phyloP scores from a whole-genome alignment of 768 basidiomycete genomes.

The Phlebiopsis flavidoalba region DNA sequence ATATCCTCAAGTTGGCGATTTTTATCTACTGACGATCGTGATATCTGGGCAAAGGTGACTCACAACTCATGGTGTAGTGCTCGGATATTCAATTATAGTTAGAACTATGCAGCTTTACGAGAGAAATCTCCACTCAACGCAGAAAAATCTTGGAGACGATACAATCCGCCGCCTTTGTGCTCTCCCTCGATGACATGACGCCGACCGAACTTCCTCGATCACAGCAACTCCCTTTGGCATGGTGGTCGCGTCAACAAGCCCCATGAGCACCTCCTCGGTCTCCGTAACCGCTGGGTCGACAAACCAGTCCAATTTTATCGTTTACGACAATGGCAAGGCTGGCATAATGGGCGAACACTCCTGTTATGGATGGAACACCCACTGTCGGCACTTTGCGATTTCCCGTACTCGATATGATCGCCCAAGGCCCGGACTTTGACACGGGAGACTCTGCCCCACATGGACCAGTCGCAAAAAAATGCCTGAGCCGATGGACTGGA shows the following conservation, averaged over 20 bases:
- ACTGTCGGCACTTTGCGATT: conserved; percentile 68
- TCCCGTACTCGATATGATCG: conserved; percentile 57
- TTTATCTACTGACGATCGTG: conserved; percentile 74
- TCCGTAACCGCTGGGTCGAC: conserved; percentile 81
- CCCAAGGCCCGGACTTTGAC: conserved; percentile 60
- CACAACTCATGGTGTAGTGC: not conserved
- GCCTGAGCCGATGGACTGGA: conserved; percentile 39
- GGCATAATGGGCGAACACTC: conserved; percentile 94
- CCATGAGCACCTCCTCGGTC: conserved; percentile 35
- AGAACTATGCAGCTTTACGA: conserved; percentile 64
- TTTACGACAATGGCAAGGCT: conserved; percentile 76
- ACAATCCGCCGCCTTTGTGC: conserved; percentile 80
- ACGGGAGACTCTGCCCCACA: conserved; percentile 35
- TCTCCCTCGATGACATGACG: conserved; percentile 67
- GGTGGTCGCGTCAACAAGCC: conserved; percentile 44
- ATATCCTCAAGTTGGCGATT: conserved; percentile 75
- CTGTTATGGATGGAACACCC: conserved; percentile 87
- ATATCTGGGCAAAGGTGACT: conserved; percentile 80
- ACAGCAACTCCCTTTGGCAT: conserved; percentile 78
- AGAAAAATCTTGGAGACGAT: conserved; percentile 60
- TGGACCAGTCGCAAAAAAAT: not conserved
- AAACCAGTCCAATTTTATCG: conserved; percentile 85
- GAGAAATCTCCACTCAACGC: conserved; percentile 53
- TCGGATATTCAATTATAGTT: not conserved
- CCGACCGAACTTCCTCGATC: conserved; percentile 48